Conservation (phyloP, 768 basidiomycete species). For the Amanita phalloides region DNA sequence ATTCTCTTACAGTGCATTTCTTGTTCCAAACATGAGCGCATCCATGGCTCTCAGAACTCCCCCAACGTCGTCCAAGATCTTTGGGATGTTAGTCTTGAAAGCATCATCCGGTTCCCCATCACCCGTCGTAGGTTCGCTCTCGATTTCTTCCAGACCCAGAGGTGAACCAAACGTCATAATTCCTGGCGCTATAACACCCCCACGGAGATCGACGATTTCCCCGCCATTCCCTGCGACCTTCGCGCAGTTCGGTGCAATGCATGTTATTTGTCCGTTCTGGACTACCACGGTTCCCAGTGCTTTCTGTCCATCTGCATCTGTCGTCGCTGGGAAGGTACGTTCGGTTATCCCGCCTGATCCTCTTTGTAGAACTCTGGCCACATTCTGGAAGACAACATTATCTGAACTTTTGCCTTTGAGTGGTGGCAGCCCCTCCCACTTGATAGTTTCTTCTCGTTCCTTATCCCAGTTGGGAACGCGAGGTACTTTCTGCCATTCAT, state of each 20-base stretch:
- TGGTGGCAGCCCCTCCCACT: constrained; percentile 66
- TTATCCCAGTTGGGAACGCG: constrained; percentile 51
- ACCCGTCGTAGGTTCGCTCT: constrained; percentile 54
- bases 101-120: constrained; percentile 55
- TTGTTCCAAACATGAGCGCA: constrained; percentile 59
- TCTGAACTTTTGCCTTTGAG: constrained; percentile 26
- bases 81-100: constrained; percentile 28
- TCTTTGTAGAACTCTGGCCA: constrained; percentile 38
- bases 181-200: constrained; percentile 60
- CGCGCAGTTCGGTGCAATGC: constrained; percentile 29
- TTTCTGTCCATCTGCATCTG: constrained; percentile 9
- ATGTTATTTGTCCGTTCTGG: constrained; percentile 41
- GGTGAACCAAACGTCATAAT: constrained; percentile 57
- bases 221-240: constrained; percentile 10
- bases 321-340: constrained; percentile 17
- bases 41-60: constrained; percentile 58
- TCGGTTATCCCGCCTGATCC: constrained; percentile 19
- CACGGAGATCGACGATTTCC: constrained; percentile 47
- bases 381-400: constrained; percentile 54
- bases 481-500: constrained; percentile 36
- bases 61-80: constrained; percentile 36
- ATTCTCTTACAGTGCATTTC: constrained; percentile 57
- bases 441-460: constrained; percentile 46
- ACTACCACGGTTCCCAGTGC: constrained; percentile 27
- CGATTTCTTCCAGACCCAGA: constrained; percentile 70